Evolutionary conservation across 2,329 filamentous ascomycete genomes (phyloP), one percentile per base, ranked within the genome.

Genomic region (Pseudogymnoascus sp.): DNA sequence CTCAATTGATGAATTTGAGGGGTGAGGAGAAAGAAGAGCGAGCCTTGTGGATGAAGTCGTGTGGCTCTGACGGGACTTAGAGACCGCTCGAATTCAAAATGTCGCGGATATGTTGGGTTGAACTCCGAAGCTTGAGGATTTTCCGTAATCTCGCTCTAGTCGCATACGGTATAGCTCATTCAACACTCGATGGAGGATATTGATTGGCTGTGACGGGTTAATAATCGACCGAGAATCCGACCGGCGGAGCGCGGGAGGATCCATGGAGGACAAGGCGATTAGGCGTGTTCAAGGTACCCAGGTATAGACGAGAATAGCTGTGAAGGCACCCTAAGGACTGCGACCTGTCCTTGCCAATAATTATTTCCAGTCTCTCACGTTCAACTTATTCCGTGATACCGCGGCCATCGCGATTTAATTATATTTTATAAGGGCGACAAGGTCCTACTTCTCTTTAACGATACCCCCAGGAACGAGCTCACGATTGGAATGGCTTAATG

Each of bases 401-500:
- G 49, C 49, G 9, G 49, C 49, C 21, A 42, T 61, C 59, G 18
- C 62, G 16, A 56, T 21, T 56, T 56, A 56, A 56, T 56, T 56
- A 34, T 56, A 56, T 56, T 56, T 56, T 56, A 56, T 56, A 56
- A 56, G 25, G 49, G 49, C 49, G n/a, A n/a, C 16, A 4, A 63
- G 36, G 34, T 64, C 25, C 61, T 21, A 28, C 60, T 42, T 9
- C 62, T 23, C 31, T 60, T 23, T 40, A 37, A 62, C 63, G 34
- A 60, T 59, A 64, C 34, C 53, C 56, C 43, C 28, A 34, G 60
- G 21, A 56, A 56, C 25, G 77, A 79, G 3, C 80, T 79, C 9
- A 79, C 79, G 38, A 76, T 75, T 34, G 78, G 79, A 23, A 80
- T 79, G 34, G 46, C 46, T 43, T 42, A 65, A 68, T 69, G 65